Evolutionary conservation across 2,329 filamentous ascomycete genomes (phyloP).

Genomic region (Endoconidiophora polonica): DNA sequence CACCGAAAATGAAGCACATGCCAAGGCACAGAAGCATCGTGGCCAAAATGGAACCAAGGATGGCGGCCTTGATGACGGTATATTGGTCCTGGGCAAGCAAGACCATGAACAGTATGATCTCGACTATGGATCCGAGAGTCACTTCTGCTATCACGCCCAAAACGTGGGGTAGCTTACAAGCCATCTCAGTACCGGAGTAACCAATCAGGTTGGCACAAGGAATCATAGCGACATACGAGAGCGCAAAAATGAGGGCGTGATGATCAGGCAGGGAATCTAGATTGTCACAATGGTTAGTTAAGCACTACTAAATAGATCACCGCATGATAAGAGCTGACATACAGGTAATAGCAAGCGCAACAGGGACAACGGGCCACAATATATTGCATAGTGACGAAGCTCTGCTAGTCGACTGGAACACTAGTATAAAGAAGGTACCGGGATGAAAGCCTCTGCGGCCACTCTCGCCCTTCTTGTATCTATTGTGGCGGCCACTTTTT

Average conservation of each 20-base stretch:
- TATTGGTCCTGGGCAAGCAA: conserved; percentile 41
- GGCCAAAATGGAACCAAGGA: conserved; percentile 67
- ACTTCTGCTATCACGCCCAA: conserved; percentile 45
- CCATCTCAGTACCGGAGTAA: conserved; percentile 48
- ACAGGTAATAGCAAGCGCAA: conserved; percentile 25
- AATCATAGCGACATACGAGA: conserved; percentile 32
- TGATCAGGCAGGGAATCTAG: conserved; percentile 20
- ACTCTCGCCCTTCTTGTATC: conserved; percentile 23
- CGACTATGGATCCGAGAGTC: conserved; percentile 52
- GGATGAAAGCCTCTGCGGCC: conserved; percentile 28
- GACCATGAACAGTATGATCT: conserved; percentile 70
- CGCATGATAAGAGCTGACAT: background rate
- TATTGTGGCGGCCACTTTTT: too few species aligned
- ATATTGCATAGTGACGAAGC: conserved; percentile 30
- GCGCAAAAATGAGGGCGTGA: conserved; percentile 29
- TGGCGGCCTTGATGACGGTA: conserved; percentile 66
- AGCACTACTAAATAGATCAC: background rate
- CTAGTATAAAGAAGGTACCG: conserved; percentile 25
- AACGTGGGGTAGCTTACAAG: conserved; percentile 60
- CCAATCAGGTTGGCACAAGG: conserved; percentile 33
- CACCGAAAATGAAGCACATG: conserved; percentile 63
- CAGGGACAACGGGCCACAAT: conserved; percentile 31
- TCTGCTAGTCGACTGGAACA: conserved; percentile 27
- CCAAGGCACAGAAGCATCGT: conserved; percentile 70
- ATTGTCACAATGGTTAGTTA: background rate